These are phyloP conservation scores for Penstemon barbatus DNA, from an alignment of 257 asterid species.

Conservation along the genomic window DNA sequence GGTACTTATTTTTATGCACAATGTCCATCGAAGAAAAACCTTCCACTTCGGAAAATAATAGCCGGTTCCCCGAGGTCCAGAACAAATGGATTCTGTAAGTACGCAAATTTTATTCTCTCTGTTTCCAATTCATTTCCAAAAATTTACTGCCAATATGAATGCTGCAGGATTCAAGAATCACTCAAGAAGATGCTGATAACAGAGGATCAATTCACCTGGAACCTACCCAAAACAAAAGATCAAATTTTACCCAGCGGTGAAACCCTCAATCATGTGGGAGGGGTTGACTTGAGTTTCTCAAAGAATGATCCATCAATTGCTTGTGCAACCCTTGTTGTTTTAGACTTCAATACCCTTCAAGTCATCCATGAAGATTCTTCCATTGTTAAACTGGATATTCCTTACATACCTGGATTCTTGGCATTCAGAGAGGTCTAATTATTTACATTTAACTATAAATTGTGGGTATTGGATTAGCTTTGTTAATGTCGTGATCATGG, in stretches of 20 bases:
- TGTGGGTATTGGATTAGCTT: not conserved
- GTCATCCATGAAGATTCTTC: slow-evolving; percentile 68
- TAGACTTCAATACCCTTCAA: slow-evolving; percentile 55
- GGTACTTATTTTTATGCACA: too few relatives aligned
- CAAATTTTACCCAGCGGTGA: slow-evolving; percentile 25
- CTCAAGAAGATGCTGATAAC: slow-evolving; percentile 55
- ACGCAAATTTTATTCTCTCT: not conserved
- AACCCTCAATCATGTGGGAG: slow-evolving; percentile 63
- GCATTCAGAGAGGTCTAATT: slow-evolving; percentile 83
- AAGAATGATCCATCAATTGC: slow-evolving; percentile 73
- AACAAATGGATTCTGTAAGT: slow-evolving; percentile 45
- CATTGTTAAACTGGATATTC: slow-evolving; percentile 55
- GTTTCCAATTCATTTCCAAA: not conserved
- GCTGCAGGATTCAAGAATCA: slow-evolving; percentile 62
- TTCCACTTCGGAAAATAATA: slow-evolving; percentile 24
- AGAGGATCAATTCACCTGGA: slow-evolving; percentile 63
- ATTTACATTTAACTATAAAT: too few relatives aligned
- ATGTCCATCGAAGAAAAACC: slow-evolving; percentile 4
- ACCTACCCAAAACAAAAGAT: slow-evolving; percentile 36
- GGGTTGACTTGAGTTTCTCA: slow-evolving; percentile 88
- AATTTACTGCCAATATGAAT: slow-evolving; percentile 11
- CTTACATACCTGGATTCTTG: slow-evolving; percentile 84
- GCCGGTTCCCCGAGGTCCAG: slow-evolving; percentile 19
- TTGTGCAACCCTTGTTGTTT: slow-evolving; percentile 75
- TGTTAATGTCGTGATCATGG: not conserved